phyloP scores from a whole-genome alignment of 2,329 filamentous ascomycete species.

The Botrytis squamosa region DNA sequence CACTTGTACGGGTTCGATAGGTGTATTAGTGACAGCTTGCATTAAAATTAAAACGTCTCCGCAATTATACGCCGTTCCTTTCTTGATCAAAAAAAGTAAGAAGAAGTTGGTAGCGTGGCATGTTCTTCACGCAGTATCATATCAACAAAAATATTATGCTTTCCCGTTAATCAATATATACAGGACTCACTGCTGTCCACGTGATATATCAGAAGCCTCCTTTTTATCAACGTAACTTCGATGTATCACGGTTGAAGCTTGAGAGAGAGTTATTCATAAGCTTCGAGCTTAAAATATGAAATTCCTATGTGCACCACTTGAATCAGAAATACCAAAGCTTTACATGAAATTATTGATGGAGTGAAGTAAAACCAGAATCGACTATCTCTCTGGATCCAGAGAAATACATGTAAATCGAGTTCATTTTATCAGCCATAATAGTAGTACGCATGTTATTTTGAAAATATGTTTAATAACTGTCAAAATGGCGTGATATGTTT shows the following conservation, averaged over 20 bases:
- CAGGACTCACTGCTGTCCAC: background rate
- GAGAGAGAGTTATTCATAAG: background rate
- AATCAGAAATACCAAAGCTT: too few species aligned
- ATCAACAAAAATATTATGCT: too few species aligned
- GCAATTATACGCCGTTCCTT: background rate
- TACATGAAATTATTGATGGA: too few species aligned
- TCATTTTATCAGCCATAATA: background rate
- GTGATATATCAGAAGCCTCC: too few species aligned
- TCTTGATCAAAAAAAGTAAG: background rate
- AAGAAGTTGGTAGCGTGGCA: background rate
- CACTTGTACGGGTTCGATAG: background rate
- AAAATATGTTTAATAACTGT: fast-evolving
- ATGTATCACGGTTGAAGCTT: background rate
- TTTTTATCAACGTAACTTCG: background rate
- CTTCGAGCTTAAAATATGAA: background rate
- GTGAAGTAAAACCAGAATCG: too few species aligned
- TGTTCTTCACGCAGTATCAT: background rate
- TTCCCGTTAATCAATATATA: too few species aligned
- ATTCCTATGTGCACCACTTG: too few species aligned
- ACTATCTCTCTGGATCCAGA: fast-evolving
- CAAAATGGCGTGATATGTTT: background rate
- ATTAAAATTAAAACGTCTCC: background rate
- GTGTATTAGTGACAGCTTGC: background rate
- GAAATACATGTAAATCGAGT: too few species aligned
- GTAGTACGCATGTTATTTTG: fast-evolving